Percentiles rank a stretch among this genome's conserved stretches.
These are phyloP conservation scores for Xerocomellus amylosporus DNA, from an alignment of 768 basidiomycete genomes.

Conservation along the genomic window DNA sequence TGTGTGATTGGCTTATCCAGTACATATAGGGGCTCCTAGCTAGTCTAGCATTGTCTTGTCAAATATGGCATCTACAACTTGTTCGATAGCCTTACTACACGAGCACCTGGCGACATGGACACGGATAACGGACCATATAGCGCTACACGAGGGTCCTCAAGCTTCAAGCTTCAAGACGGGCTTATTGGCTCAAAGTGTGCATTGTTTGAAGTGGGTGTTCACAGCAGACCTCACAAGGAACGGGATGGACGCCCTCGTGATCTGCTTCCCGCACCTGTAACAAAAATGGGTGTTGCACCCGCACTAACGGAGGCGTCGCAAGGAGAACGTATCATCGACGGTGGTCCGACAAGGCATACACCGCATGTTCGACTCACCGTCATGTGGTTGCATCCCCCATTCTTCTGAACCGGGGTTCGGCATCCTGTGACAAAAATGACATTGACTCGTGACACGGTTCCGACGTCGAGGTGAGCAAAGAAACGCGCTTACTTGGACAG, in stretches of 20 bases:
- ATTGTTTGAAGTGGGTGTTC: slow-evolving; percentile 34
- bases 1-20: no score
- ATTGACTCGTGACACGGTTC: not conserved
- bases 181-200: slow-evolving; percentile 22
- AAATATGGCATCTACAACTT: not conserved
- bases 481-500: slow-evolving; percentile 48
- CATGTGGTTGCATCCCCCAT: slow-evolving; percentile 59
- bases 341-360: not conserved
- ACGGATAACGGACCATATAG: not conserved
- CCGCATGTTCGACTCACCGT: slow-evolving; percentile 38
- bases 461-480: not conserved
- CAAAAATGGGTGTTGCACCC: slow-evolving; percentile 58
- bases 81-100: not conserved
- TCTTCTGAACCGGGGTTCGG: slow-evolving; percentile 48
- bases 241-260: slow-evolving; percentile 36
- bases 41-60: no score
- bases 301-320: slow-evolving; percentile 36
- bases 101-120: not conserved
- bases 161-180: not conserved
- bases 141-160: not conserved
- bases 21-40: no score
- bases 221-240: slow-evolving; percentile 33
- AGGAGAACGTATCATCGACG: not conserved
- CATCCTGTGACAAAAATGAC: slow-evolving; percentile 31
- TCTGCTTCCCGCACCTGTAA: slow-evolving; percentile 48